These are phyloP conservation scores for Coniophora puteana DNA, from an alignment of 1,284 basidiomycete genomes.

Conservation along the genomic window DNA sequence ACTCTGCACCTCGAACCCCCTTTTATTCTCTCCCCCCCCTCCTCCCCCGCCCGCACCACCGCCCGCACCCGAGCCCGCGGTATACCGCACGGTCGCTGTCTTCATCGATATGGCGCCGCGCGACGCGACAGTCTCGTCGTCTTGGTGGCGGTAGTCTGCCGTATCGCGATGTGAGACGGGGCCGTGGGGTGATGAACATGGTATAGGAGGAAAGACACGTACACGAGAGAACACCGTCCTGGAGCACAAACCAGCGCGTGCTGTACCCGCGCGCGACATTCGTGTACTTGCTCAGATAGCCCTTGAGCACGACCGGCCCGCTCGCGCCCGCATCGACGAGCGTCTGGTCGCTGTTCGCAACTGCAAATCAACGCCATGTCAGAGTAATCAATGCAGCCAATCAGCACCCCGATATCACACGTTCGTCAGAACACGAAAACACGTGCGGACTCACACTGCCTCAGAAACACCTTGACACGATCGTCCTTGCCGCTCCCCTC, in stretches of 20 bases:
- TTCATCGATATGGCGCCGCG: conserved; percentile 90
- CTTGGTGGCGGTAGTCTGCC: conserved; percentile 87
- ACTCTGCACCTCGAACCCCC: conserved; percentile 84
- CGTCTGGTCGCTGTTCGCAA: conserved; percentile 75
- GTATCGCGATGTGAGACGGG: conserved; percentile 8
- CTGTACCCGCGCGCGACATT: conserved; percentile 91
- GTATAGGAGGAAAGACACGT: conserved; percentile 25
- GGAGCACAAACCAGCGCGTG: conserved; percentile 92
- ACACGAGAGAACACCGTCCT: conserved; percentile 84
- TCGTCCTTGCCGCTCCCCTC: conserved; percentile 77
- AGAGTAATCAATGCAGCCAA: background rate
- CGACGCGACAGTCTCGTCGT: conserved; percentile 86
- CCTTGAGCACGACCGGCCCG: conserved; percentile 68
- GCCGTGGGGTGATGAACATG: background rate
- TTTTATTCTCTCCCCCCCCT: conserved; percentile 59
- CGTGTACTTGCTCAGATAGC: conserved; percentile 87
- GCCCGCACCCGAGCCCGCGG: conserved; percentile 18
- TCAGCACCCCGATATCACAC: conserved; percentile 1
- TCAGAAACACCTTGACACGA: conserved; percentile 77
- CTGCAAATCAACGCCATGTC: conserved; percentile 34
- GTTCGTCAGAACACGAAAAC: background rate
- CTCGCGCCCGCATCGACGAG: conserved; percentile 46
- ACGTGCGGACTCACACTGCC: conserved; percentile 71
- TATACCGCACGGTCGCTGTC: conserved; percentile 61
- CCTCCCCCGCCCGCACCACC: conserved; percentile 31